Conservation (phyloP, 768 basidiomycete genomes). For the Hysterangium stoloniferum region DNA sequence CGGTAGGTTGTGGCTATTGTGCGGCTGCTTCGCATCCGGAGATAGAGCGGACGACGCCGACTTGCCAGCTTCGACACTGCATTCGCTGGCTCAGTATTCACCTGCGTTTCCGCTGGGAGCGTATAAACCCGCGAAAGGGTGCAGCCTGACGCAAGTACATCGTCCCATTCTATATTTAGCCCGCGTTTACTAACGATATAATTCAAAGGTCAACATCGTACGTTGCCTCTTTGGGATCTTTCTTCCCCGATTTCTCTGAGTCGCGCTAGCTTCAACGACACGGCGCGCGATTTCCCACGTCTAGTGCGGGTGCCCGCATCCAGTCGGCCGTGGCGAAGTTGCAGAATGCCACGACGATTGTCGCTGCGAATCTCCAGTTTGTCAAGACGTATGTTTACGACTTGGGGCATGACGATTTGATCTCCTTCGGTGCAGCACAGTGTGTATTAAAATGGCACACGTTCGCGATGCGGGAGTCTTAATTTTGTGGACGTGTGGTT, state of each 20-base stretch:
- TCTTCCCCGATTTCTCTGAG: background rate
- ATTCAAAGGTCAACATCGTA: slow-evolving; percentile 51
- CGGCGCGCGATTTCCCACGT: slow-evolving; percentile 71
- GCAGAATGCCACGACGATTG: slow-evolving; percentile 35
- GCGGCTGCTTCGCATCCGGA: too few relatives aligned
- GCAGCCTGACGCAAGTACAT: slow-evolving; percentile 48
- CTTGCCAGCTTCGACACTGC: too few relatives aligned
- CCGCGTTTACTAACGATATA: background rate
- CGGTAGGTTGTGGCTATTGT: too few relatives aligned
- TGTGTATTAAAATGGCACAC: slow-evolving; percentile 30
- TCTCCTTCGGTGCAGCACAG: slow-evolving; percentile 64
- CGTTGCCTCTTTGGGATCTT: slow-evolving; percentile 17
- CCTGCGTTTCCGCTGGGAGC: slow-evolving; percentile 45
- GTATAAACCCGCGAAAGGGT: slow-evolving; percentile 39
- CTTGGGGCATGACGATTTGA: slow-evolving; percentile 48
- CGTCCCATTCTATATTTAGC: background rate
- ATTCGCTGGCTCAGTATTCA: slow-evolving; percentile 53
- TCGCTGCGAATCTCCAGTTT: slow-evolving; percentile 46
- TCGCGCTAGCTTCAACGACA: slow-evolving; percentile 63
- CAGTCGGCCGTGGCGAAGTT: slow-evolving; percentile 46
- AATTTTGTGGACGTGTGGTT: too few relatives aligned
- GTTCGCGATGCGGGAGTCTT: too few relatives aligned
- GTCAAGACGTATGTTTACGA: slow-evolving; percentile 49
- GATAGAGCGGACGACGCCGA: too few relatives aligned
- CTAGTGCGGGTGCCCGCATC: slow-evolving; percentile 36